Evolutionary conservation across 768 basidiomycete species (phyloP), one percentile per base, ranked within the genome.

Genomic region (Cytidiella melzeri): DNA sequence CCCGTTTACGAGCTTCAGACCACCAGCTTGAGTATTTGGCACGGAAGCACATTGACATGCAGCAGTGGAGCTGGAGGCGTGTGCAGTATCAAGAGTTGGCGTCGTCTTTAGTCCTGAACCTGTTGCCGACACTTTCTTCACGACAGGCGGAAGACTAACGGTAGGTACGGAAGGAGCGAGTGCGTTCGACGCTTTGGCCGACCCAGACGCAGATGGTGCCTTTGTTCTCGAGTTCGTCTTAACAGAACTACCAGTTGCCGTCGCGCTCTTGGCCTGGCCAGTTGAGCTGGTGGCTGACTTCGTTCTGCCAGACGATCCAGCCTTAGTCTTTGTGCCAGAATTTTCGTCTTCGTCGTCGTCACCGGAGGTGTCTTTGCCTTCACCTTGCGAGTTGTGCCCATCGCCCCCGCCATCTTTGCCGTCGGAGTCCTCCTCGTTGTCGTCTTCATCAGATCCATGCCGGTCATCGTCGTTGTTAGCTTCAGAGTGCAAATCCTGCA

Each of bases 1-100:
- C 4, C 47, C 47, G 24, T 28, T 41, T 25, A 48, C 21, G 5
- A 48, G 47, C 45, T 36, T 46, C 39, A 38, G n/a, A 4, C 37
- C 6, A 19, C 47, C 47, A 24, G 24, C 25, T 19, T 7, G 45
- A 20, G 15, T 18, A 21, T 48, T 38, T 20, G 20, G n/a, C n/a
- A n/a, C n/a, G 9, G 30, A 9, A 20, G 45, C 38, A 27, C 38
- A 41, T 20, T 38, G 21, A 38, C 40, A 41, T 10, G 30, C 11
- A 23, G 27, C 34, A 13, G 19, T 21, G 27, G 43, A 13, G 12
- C 25, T 41, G 44, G 19, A n/a, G 24, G 43, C 26, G 21, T 12
- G 12, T n/a, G 43, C n/a, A 41, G 18, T 41, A 18, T 7, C 40
- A 19, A 41, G 9, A 9, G 40, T 23, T n/a, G n/a, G n/a, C 13